phyloP scores from a whole-genome alignment of 208 protist species.

The Strigomonas culicis region DNA sequence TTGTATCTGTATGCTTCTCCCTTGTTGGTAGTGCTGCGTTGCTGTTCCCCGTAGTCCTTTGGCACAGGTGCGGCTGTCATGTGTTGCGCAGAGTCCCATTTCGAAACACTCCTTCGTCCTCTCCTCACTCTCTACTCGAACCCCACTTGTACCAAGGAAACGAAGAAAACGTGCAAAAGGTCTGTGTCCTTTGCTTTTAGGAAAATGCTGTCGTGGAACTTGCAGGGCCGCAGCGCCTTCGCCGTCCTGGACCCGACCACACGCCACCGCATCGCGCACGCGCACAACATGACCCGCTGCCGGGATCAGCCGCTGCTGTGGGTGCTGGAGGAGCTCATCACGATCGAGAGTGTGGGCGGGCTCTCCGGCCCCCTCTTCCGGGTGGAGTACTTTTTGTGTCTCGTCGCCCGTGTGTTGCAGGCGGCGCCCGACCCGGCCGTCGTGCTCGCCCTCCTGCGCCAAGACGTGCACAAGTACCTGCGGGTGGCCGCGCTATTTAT shows the following conservation, averaged over 20 bases:
- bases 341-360: conserved; percentile 36
- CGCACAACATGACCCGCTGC: conserved; percentile 56
- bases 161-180: not conserved
- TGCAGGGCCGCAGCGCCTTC: conserved; percentile 61
- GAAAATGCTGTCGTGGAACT: conserved; percentile 44
- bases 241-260: conserved; percentile 55
- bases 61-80: no score
- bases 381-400: conserved; percentile 65
- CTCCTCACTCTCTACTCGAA: conserved; percentile 5
- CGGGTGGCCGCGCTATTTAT: conserved; percentile 64
- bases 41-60: no score
- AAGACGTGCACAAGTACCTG: conserved; percentile 81
- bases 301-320: conserved; percentile 63
- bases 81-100: no score
- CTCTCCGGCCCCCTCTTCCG: conserved; percentile 42
- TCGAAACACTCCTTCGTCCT: not conserved
- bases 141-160: not conserved
- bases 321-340: conserved; percentile 59
- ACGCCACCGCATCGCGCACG: conserved; percentile 42
- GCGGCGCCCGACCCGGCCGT: conserved; percentile 51
- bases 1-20: no score
- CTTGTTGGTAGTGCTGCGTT: no score
- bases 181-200: not conserved
- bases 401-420: conserved; percentile 63
- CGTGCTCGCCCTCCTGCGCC: conserved; percentile 60